Evolutionary conservation across 1,139 yeast genomes (phyloP), one percentile per base, ranked within the genome.

Genomic region (Geotrichum siamense): DNA sequence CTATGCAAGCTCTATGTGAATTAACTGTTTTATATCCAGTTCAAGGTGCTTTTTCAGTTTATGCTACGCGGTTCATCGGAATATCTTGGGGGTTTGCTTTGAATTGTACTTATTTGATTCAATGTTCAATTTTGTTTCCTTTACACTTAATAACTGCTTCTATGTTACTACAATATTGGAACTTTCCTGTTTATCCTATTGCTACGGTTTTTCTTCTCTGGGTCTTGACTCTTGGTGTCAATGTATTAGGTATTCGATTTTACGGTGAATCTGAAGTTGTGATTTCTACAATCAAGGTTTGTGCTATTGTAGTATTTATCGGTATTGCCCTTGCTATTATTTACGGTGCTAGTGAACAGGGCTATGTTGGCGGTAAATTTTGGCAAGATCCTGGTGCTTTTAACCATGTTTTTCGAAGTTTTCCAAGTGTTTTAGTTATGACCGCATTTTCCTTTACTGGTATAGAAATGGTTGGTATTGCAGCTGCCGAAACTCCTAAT

Each of bases 381-480:
- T 79, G 83, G 83, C 69, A 69, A 48, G 53, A 68, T 43, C 82
- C 82, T 1, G 82, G 82, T 42, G 78, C 85, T 1, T 79, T 81
- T 57, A 71, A 67, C 50, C 66, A 64, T 71, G 89, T 71, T 50
- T 85, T 76, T 70, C 85, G 86, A 61, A 96, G 96, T 57, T 76
- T 85, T 36, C 76, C 89, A 60, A 68, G 84, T 26, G 82, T 82
- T 43, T 81, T 89, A 59, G 83, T 87, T 45, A 78, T 82, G 32
- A 94, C 96, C 22, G 94, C 96, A 1, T 87, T 86, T 65, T 80
- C 95, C 2, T 84, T 83, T 56, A 86, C 87, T 45, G 93, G 94
- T 54, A 76, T 83, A 47, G 95, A 85, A 67, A 71, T 82, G 57
- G 81, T 82, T 51, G 94, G 94, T 48, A 71, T 87, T 50, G 89